A percentile compares a stretch with the other conserved stretches of the same genome.
phyloP scores from a whole-genome alignment of 2,329 filamentous ascomycete genomes.

The Calonectria henricotiae region DNA sequence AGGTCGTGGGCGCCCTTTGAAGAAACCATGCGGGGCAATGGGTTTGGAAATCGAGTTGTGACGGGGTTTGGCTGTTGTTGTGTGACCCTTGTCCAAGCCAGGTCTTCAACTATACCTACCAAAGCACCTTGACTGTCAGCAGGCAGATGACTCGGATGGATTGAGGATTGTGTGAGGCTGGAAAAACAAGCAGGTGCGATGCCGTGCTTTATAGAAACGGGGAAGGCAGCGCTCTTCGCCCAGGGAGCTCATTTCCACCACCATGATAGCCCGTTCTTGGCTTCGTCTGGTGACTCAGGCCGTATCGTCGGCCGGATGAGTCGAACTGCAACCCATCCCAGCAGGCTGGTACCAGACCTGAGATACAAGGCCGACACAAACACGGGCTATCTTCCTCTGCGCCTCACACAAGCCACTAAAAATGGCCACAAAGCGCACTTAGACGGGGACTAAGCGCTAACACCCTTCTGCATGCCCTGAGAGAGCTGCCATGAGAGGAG shows the following conservation, averaged over 20 bases:
- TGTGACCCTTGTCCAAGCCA: background rate
- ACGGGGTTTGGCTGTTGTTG: constrained; percentile 2
- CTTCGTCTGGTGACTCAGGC: constrained; percentile 41
- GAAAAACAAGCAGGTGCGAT: background rate
- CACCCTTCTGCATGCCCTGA: background rate
- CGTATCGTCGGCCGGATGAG: constrained; percentile 41
- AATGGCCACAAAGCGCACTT: background rate
- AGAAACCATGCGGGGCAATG: constrained; percentile 39
- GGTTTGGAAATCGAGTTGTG: constrained; percentile 13
- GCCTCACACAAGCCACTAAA: constrained; percentile 11
- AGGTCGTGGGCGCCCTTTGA: constrained; percentile 60
- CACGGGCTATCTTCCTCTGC: background rate
- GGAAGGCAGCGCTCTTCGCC: background rate
- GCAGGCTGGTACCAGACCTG: constrained; percentile 3
- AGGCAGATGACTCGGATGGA: background rate
- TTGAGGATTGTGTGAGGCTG: background rate
- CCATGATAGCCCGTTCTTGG: background rate
- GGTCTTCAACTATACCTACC: constrained; percentile 13
- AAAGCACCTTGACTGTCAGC: constrained; percentile 7
- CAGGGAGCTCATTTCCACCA: constrained; percentile 26
- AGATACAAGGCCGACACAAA: constrained; percentile 10
- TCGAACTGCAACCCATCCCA: constrained; percentile 20
- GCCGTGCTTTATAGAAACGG: constrained; percentile 23
- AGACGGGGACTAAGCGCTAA: constrained; percentile 3
- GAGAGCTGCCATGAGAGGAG: background rate